Conservation (phyloP, 2,329 filamentous ascomycete genomes). For the Clonostachys rosea region DNA sequence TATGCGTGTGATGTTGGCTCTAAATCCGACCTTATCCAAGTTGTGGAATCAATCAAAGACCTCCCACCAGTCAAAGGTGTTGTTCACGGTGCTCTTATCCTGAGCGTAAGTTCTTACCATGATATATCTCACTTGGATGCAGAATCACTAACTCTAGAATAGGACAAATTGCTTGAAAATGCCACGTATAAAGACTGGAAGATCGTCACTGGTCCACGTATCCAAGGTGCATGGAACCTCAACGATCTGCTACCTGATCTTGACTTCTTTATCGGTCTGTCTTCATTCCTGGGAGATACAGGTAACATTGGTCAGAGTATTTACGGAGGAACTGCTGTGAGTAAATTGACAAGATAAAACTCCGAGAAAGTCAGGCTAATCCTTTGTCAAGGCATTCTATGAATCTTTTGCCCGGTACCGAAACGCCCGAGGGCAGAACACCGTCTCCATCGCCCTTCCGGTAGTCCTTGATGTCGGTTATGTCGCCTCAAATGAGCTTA, state of each 20-base stretch:
- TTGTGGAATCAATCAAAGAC: neutral
- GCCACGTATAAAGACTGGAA: constrained; percentile 28
- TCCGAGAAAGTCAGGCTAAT: neutral
- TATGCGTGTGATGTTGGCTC: constrained; percentile 39
- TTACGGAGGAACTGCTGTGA: constrained; percentile 22
- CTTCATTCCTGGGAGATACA: constrained; percentile 22
- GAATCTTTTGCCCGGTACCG: constrained; percentile 27
- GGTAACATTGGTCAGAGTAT: constrained; percentile 24
- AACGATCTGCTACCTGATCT: constrained; percentile 19
- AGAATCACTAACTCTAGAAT: neutral
- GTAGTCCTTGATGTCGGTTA: constrained; percentile 45
- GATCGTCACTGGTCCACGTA: constrained; percentile 23
- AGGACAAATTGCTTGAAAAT: constrained; percentile 20
- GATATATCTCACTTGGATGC: neutral
- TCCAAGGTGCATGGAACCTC: constrained; percentile 32
- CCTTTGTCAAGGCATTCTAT: constrained; percentile 21
- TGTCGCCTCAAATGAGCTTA: constrained; percentile 36
- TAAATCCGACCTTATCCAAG: neutral
- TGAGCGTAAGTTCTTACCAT: constrained; percentile 2
- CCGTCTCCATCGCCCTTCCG: constrained; percentile 46
- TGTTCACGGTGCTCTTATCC: constrained; percentile 10
- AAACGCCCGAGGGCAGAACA: constrained; percentile 29
- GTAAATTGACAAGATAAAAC: no score
- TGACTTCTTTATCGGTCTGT: constrained; percentile 38
- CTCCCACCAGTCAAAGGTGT: constrained; percentile 11